Percentiles rank a stretch among this genome's conserved stretches.
These are phyloP conservation scores for Neonectria faginata DNA, from an alignment of 2,329 filamentous ascomycete species.

Conservation along the genomic window DNA sequence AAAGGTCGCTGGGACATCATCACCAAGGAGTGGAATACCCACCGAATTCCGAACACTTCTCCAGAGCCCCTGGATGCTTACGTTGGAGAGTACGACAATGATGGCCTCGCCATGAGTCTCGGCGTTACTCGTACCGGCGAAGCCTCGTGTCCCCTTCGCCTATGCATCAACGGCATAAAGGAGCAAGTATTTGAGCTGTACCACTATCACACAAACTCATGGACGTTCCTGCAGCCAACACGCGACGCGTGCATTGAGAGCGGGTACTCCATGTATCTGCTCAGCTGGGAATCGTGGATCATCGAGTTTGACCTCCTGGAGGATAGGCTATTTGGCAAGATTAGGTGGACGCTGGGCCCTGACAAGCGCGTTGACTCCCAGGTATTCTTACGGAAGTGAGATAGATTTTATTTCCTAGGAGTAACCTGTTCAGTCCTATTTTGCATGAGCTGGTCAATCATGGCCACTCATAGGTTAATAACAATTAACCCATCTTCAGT, in stretches of 20 bases:
- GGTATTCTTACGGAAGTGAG: too few relatives aligned
- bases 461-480: too few relatives aligned
- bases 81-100: background rate
- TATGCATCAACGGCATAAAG: constrained; percentile 4
- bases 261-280: constrained; percentile 5
- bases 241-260: constrained; percentile 17
- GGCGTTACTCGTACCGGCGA: background rate
- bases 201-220: constrained; percentile 12
- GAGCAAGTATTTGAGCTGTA: constrained; percentile 5
- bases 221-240: background rate
- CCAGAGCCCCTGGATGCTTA: background rate
- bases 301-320: constrained; percentile 9
- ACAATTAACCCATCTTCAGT: too few relatives aligned
- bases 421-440: too few relatives aligned
- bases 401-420: too few relatives aligned
- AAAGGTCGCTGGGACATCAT: background rate
- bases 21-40: background rate
- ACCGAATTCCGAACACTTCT: background rate
- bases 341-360: constrained; percentile 7
- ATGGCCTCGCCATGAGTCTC: background rate
- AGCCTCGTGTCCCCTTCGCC: background rate
- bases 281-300: constrained; percentile 13
- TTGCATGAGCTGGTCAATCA: too few relatives aligned
- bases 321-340: background rate
- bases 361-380: background rate